Conservation (phyloP, 2,329 filamentous ascomycete species). For the Fusarium bactridioides region DNA sequence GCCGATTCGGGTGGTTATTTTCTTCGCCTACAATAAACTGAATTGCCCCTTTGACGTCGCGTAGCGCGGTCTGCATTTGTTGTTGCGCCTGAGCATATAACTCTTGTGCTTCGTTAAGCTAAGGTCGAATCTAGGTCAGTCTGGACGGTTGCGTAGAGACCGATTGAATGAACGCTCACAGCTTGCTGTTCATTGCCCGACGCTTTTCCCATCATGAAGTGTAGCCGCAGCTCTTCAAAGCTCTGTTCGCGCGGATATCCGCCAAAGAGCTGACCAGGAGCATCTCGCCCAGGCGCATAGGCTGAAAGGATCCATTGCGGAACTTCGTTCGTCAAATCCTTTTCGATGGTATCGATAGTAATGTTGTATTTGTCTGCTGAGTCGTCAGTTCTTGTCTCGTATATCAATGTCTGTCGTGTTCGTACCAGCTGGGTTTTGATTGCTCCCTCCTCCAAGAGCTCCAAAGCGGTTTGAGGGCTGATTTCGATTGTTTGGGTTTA, state of each 20-base stretch:
- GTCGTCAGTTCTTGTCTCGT: constrained; percentile 17
- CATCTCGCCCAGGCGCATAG: constrained; percentile 80
- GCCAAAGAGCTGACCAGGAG: constrained; percentile 84
- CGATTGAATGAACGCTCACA: constrained; percentile 48
- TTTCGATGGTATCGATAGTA: constrained; percentile 65
- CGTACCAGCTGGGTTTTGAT: constrained; percentile 35
- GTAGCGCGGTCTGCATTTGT: constrained; percentile 76
- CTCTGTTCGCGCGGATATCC: constrained; percentile 82
- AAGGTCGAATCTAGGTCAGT: constrained; percentile 27
- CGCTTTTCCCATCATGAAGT: constrained; percentile 69
- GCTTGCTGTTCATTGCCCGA: constrained; percentile 66
- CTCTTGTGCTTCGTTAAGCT: constrained; percentile 68
- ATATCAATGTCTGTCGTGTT: background rate
- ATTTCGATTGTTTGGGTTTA: constrained; percentile 47
- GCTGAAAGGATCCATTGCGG: constrained; percentile 88
- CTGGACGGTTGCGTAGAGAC: background rate
- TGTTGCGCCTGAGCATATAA: constrained; percentile 71
- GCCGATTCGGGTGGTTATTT: constrained; percentile 78
- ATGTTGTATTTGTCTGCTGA: constrained; percentile 57
- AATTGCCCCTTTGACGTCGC: constrained; percentile 75
- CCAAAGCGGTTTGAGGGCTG: constrained; percentile 65
- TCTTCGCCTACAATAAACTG: constrained; percentile 72
- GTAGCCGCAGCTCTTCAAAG: constrained; percentile 84
- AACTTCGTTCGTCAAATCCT: constrained; percentile 73
- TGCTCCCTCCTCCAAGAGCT: constrained; percentile 49